These are phyloP conservation scores for Pyrenopolyporus hunteri DNA, from an alignment of 495 filamentous ascomycete genomes.

Conservation along the genomic window DNA sequence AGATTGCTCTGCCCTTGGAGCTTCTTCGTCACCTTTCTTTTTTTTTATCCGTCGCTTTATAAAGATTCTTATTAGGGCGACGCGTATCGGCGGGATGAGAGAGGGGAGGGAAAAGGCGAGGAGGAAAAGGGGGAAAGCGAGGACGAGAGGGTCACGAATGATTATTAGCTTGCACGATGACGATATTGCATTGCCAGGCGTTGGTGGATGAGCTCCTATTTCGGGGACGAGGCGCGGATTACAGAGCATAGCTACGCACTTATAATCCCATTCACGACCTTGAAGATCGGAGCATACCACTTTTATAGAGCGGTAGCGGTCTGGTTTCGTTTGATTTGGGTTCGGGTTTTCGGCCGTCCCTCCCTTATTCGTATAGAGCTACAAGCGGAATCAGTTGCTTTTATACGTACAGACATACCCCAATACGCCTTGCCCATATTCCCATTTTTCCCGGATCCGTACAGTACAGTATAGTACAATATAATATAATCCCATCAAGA, in stretches of 20 bases:
- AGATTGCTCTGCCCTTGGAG: background rate
- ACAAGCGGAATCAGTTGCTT: slow-evolving; percentile 5
- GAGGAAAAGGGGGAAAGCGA: background rate
- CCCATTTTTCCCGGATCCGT: slow-evolving; percentile 3
- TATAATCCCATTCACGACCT: background rate
- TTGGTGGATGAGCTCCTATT: background rate
- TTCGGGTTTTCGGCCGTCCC: background rate
- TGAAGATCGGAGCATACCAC: background rate
- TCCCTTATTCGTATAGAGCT: background rate
- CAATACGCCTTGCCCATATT: slow-evolving; percentile 18
- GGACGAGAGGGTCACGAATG: background rate
- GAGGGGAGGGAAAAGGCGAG: background rate
- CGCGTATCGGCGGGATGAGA: background rate
- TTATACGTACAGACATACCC: slow-evolving; percentile 11
- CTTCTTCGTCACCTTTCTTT: background rate
- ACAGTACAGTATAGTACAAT: slow-evolving; percentile 1
- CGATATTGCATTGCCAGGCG: background rate
- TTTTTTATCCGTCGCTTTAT: background rate
- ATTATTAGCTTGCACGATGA: background rate
- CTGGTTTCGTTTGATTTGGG: background rate
- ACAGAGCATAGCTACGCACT: background rate
- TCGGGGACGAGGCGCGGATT: background rate
- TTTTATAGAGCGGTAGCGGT: background rate
- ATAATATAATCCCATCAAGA: background rate
- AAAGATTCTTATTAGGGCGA: background rate